Conservation (phyloP, 225 moss, liverwort and hornwort species). For the Bryum argenteum region DNA sequence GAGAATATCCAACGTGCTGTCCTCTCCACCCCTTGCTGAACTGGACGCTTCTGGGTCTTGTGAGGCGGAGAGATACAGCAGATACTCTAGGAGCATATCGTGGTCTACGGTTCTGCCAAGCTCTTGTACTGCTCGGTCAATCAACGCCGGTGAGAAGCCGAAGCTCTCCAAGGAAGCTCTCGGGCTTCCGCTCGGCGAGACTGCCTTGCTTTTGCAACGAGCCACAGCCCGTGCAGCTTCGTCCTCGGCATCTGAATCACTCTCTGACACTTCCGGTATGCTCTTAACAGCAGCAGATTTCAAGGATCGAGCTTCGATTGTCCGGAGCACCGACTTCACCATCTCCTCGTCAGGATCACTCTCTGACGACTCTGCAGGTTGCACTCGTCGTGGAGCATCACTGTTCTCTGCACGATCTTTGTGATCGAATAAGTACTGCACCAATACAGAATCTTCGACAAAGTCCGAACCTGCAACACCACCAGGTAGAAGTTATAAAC, state of each 20-base stretch:
- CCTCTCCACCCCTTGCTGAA: slow-evolving; percentile 16
- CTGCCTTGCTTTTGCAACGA: slow-evolving; percentile 33
- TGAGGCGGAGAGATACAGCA: slow-evolving; percentile 38
- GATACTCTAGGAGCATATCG: slow-evolving; percentile 54
- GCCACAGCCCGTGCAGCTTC: slow-evolving; percentile 15
- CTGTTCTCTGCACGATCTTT: slow-evolving; percentile 4
- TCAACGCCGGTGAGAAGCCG: slow-evolving; percentile 39
- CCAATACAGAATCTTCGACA: slow-evolving; percentile 20
- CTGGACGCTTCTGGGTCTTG: slow-evolving; percentile 44
- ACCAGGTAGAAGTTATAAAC: too few relatives aligned
- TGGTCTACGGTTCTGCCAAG: slow-evolving; percentile 44
- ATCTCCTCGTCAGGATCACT: slow-evolving; percentile 47
- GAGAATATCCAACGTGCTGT: slow-evolving; percentile 47
- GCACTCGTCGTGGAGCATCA: neutral
- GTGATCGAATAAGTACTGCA: slow-evolving; percentile 43
- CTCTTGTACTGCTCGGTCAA: slow-evolving; percentile 44
- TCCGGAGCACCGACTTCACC: slow-evolving; percentile 1
- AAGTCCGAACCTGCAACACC: slow-evolving; percentile 23
- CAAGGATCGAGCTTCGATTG: slow-evolving; percentile 14
- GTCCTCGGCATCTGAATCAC: slow-evolving; percentile 24
- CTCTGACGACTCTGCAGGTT: slow-evolving; percentile 22
- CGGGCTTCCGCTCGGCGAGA: slow-evolving; percentile 30
- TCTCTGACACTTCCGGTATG: slow-evolving; percentile 7
- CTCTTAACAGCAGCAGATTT: slow-evolving; percentile 17
- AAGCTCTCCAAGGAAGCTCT: slow-evolving; percentile 35